Conservation (phyloP, 192 early-diverging fungal species). For the Rhizophagus prolifer region DNA sequence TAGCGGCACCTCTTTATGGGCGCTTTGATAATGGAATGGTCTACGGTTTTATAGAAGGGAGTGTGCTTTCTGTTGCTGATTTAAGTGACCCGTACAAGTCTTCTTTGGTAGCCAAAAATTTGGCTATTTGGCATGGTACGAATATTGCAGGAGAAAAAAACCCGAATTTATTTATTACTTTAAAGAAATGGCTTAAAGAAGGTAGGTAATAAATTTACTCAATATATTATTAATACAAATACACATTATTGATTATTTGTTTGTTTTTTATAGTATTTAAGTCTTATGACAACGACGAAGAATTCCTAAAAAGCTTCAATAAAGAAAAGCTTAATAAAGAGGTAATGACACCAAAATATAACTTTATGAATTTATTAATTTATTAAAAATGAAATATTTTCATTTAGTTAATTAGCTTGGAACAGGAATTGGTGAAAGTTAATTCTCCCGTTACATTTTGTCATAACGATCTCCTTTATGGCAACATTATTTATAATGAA, state of each 20-base stretch:
- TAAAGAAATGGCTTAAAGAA: constrained; percentile 70
- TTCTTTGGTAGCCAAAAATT: constrained; percentile 68
- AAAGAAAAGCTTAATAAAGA: constrained; percentile 43
- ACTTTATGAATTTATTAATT: background rate
- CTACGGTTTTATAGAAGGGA: constrained; percentile 84
- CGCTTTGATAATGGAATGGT: constrained; percentile 90
- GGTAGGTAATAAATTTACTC: constrained; percentile 48
- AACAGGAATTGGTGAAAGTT: constrained; percentile 53
- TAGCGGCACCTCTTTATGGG: constrained; percentile 80
- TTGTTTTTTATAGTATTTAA: constrained; percentile 52
- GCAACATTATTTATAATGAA: constrained; percentile 80
- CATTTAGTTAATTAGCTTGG: constrained; percentile 50
- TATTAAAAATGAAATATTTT: background rate
- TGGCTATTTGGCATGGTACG: constrained; percentile 78
- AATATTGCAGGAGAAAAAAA: constrained; percentile 35
- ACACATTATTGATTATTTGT: background rate
- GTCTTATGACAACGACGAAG: constrained; percentile 56
- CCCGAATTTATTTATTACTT: constrained; percentile 67
- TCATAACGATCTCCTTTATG: constrained; percentile 91
- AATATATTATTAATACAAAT: background rate
- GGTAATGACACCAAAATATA: constrained; percentile 28
- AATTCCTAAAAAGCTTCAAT: constrained; percentile 56
- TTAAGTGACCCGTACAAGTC: constrained; percentile 76
- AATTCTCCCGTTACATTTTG: constrained; percentile 84
- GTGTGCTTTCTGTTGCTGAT: constrained; percentile 66